These are phyloP conservation scores for Lolium perenne DNA, from an alignment of 176 grass and related monocot species.

Conservation along the genomic window DNA sequence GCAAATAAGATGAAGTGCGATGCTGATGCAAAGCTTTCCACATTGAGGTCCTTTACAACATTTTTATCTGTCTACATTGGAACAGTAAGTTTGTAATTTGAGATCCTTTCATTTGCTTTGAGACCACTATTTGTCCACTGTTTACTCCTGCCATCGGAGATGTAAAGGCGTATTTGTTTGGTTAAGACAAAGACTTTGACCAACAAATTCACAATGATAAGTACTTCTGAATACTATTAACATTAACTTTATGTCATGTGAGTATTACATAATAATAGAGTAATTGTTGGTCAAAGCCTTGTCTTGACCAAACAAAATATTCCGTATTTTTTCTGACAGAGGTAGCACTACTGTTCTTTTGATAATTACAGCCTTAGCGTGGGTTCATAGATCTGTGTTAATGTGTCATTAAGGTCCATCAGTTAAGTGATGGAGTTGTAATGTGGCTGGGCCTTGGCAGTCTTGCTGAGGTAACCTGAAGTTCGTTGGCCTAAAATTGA, in stretches of 20 bases:
- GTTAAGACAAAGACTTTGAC: neutral
- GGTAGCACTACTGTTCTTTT: neutral
- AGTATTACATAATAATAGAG: neutral
- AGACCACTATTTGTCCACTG: neutral
- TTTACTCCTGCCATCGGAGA: neutral
- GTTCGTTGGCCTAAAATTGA: conserved; percentile 7
- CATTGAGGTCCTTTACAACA: conserved; percentile 66
- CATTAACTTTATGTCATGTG: neutral
- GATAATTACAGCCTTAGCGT: neutral
- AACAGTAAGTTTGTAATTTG: conserved; percentile 63
- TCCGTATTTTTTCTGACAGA: neutral
- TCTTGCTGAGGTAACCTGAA: conserved; percentile 3
- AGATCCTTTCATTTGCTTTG: conserved; percentile 31
- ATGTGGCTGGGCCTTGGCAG: neutral
- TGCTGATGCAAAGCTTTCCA: conserved; percentile 67
- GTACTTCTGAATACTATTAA: neutral
- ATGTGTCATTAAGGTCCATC: conserved; percentile 1
- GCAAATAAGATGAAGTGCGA: conserved; percentile 65
- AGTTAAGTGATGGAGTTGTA: neutral
- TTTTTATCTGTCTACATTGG: conserved; percentile 77
- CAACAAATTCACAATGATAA: neutral
- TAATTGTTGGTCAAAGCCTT: no score
- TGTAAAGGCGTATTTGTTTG: neutral
- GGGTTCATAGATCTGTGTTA: conserved; percentile 14
- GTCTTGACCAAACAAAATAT: neutral